Conservation (phyloP, 2,329 filamentous ascomycete genomes). For the Tolypocladium tundrense region DNA sequence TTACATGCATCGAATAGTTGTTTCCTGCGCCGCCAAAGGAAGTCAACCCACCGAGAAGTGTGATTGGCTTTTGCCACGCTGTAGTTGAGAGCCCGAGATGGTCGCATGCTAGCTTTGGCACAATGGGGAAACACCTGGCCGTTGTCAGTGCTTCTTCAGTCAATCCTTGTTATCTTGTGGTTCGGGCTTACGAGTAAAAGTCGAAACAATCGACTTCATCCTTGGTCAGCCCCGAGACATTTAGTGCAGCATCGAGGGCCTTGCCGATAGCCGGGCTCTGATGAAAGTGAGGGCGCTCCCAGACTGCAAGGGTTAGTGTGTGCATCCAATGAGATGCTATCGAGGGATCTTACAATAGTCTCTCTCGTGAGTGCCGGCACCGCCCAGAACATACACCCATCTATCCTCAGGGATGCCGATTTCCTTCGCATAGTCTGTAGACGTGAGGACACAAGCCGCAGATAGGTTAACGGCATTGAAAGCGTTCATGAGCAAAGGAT, state of each 20-base stretch:
- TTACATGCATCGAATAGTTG: slow-evolving; percentile 59
- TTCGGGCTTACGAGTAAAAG: slow-evolving; percentile 43
- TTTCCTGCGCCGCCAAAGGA: slow-evolving; percentile 62
- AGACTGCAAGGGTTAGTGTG: slow-evolving; percentile 32
- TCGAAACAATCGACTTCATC: slow-evolving; percentile 50
- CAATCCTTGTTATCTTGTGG: neutral
- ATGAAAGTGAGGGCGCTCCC: slow-evolving; percentile 49
- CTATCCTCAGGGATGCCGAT: slow-evolving; percentile 42
- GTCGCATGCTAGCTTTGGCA: slow-evolving; percentile 54
- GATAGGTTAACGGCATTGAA: slow-evolving; percentile 60
- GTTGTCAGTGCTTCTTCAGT: neutral
- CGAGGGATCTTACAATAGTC: slow-evolving; percentile 31
- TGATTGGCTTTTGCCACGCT: slow-evolving; percentile 39
- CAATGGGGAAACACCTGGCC: slow-evolving; percentile 56
- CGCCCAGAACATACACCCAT: slow-evolving; percentile 56
- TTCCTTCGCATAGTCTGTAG: slow-evolving; percentile 38
- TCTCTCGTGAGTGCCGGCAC: slow-evolving; percentile 50
- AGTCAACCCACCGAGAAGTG: slow-evolving; percentile 54
- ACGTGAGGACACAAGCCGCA: slow-evolving; percentile 50
- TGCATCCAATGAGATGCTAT: neutral
- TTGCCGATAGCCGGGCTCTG: slow-evolving; percentile 47
- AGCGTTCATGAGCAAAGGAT: slow-evolving; percentile 60
- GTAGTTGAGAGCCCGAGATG: slow-evolving; percentile 45
- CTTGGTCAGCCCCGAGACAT: slow-evolving; percentile 32
- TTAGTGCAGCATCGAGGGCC: slow-evolving; percentile 44